Evolutionary conservation across 2,329 filamentous ascomycete genomes (phyloP).

Genomic region (Amauroascus verrucosus): DNA sequence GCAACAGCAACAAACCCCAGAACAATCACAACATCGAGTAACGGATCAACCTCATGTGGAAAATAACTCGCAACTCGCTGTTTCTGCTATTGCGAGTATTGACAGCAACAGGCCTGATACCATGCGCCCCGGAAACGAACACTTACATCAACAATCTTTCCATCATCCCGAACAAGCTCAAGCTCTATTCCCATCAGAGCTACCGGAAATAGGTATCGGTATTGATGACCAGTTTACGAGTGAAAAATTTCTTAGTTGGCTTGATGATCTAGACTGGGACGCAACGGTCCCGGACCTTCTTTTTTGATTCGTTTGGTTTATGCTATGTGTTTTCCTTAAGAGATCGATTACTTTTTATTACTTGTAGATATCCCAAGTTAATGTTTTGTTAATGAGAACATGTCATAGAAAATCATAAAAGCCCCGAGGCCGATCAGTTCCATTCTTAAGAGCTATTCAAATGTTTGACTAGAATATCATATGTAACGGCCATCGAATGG

Average conservation of each 20-base stretch:
- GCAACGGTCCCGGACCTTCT: slow-evolving; percentile 13
- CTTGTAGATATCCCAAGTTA: not conserved
- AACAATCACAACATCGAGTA: not conserved
- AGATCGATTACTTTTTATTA: not conserved
- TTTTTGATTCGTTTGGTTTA: not conserved
- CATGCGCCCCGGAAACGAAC: not conserved
- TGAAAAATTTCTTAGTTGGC: slow-evolving; percentile 16
- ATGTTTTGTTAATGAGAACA: not conserved
- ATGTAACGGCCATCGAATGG: slow-evolving; percentile 2
- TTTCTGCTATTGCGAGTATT: not conserved
- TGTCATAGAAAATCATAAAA: not conserved
- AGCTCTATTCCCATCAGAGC: not conserved
- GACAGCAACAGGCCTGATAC: not conserved
- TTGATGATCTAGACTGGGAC: slow-evolving; percentile 15
- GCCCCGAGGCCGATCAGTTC: slow-evolving; percentile 9
- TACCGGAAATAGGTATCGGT: slow-evolving; percentile 2
- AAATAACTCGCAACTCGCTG: not conserved
- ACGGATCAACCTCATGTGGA: not conserved
- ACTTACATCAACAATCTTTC: not conserved
- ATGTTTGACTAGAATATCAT: slow-evolving; percentile 8
- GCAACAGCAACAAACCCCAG: not conserved
- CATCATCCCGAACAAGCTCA: not conserved
- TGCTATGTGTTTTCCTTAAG: no score
- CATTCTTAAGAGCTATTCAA: slow-evolving; percentile 12
- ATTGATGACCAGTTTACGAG: slow-evolving; percentile 11